phyloP scores from a whole-genome alignment of 2,329 filamentous ascomycete species.

The Phoma sp. region DNA sequence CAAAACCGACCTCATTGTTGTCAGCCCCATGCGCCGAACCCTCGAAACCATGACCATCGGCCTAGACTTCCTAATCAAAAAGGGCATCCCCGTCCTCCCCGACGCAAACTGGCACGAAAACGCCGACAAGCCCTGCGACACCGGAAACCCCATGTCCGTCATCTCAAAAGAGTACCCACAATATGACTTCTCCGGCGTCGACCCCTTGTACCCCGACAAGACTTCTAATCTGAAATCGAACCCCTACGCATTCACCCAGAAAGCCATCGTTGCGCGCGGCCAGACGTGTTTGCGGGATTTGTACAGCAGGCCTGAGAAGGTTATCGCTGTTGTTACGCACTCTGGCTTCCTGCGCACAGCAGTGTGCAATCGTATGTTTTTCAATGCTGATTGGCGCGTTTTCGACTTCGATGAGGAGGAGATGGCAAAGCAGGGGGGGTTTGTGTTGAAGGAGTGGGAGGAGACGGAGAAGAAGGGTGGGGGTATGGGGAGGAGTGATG shows the following conservation, averaged over 20 bases:
- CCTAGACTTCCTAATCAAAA: conserved; percentile 64
- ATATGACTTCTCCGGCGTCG: conserved; percentile 65
- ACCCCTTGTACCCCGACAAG: conserved; percentile 70
- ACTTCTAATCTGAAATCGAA: conserved; percentile 50
- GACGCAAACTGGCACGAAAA: conserved; percentile 70
- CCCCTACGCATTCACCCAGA: conserved; percentile 62
- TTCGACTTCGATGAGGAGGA: conserved; percentile 63
- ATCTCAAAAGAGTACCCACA: conserved; percentile 61
- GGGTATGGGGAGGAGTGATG: conserved; percentile 60
- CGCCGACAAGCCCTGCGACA: conserved; percentile 65
- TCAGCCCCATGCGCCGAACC: conserved; percentile 71
- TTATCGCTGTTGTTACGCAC: conserved; percentile 71
- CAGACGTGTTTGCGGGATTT: conserved; percentile 60
- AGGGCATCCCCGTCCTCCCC: conserved; percentile 59
- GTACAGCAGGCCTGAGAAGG: conserved; percentile 63
- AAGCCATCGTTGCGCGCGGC: conserved; percentile 64
- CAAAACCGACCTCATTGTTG: conserved; percentile 64
- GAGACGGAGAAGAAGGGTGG: conserved; percentile 56
- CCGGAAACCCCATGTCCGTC: conserved; percentile 58
- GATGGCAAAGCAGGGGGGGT: conserved; percentile 57
- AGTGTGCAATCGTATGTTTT: conserved; percentile 59
- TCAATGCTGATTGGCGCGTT: conserved; percentile 70
- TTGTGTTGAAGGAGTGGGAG: conserved; percentile 57
- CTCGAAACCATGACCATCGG: conserved; percentile 68
- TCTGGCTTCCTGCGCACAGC: conserved; percentile 68